phyloP scores from a whole-genome alignment of 2,329 filamentous ascomycete genomes.

The Ophiostoma australiae region DNA sequence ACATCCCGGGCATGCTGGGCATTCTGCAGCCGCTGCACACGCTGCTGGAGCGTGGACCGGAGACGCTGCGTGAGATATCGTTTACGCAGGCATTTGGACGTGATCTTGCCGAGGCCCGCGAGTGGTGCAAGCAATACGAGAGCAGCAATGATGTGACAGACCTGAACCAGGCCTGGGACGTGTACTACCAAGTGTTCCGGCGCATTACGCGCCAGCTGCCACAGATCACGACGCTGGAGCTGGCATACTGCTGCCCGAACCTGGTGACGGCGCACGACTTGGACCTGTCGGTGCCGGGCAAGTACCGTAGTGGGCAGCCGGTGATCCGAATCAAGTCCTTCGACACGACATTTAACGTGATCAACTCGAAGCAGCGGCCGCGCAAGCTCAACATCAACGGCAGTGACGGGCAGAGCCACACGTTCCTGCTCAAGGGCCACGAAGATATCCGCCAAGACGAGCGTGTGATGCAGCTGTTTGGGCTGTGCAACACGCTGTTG shows the following conservation, averaged over 20 bases:
- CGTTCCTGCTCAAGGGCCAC: conserved; percentile 94
- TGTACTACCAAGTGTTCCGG: conserved; percentile 98
- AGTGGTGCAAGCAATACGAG: conserved; percentile 92
- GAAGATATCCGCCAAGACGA: conserved; percentile 99
- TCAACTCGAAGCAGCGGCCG: conserved; percentile 94
- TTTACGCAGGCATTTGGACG: conserved; percentile 97
- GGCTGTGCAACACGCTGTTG: conserved; percentile 91
- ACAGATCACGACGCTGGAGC: conserved; percentile 84
- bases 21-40: conserved; percentile 87
- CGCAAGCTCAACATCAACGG: conserved; percentile 83
- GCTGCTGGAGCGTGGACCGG: conserved; percentile 81
- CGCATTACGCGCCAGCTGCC: conserved; percentile 90
- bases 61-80: conserved; percentile 91
- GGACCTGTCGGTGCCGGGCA: conserved; percentile 92
- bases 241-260: conserved; percentile 95
- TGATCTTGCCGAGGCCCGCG: conserved; percentile 87
- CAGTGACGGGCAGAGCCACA: conserved; percentile 81
- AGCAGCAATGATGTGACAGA: conserved; percentile 86
- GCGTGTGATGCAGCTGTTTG: conserved; percentile 98
- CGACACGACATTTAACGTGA: conserved; percentile 82
- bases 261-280: conserved; percentile 79
- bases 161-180: conserved; percentile 96
- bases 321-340: conserved; percentile 85
- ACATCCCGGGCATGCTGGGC: conserved; percentile 95
- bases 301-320: conserved; percentile 72